Percentiles rank a stretch among this genome's conserved stretches.
These are phyloP conservation scores for Leptographium lundbergii DNA, from an alignment of 2,329 filamentous ascomycete species.

Conservation along the genomic window DNA sequence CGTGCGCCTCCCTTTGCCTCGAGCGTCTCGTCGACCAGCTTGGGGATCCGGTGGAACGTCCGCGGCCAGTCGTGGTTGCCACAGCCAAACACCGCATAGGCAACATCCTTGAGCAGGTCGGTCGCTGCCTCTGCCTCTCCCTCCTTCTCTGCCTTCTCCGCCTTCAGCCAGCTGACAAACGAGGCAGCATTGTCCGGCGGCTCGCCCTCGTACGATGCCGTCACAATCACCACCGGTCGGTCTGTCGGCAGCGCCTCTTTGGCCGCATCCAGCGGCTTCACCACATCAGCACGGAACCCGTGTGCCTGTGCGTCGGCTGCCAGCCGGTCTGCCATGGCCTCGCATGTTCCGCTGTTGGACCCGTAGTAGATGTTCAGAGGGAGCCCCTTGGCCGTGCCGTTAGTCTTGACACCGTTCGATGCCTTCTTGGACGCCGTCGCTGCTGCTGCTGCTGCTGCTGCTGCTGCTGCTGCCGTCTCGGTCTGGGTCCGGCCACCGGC, in stretches of 20 bases:
- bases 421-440: not conserved
- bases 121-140: slow-evolving; percentile 17
- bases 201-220: slow-evolving; percentile 59
- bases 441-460: slow-evolving; percentile 20
- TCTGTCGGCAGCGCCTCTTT: slow-evolving; percentile 50
- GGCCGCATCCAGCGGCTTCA: slow-evolving; percentile 57
- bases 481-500: slow-evolving; percentile 28
- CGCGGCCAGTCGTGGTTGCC: slow-evolving; percentile 37
- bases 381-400: slow-evolving; percentile 21
- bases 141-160: slow-evolving; percentile 16
- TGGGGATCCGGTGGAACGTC: slow-evolving; percentile 58
- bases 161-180: slow-evolving; percentile 53
- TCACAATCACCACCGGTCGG: slow-evolving; percentile 53
- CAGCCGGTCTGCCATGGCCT: slow-evolving; percentile 52
- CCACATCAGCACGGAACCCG: slow-evolving; percentile 14
- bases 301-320: slow-evolving; percentile 27
- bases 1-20: slow-evolving; percentile 32
- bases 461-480: slow-evolving; percentile 18
- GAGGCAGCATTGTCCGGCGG: slow-evolving; percentile 59
- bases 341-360: slow-evolving; percentile 46
- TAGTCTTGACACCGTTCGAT: not conserved
- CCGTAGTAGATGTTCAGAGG: slow-evolving; percentile 58
- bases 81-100: slow-evolving; percentile 59
- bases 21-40: slow-evolving; percentile 42
- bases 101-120: slow-evolving; percentile 35